A percentile compares a stretch with the other conserved stretches of the same genome.
These are phyloP conservation scores for Nicotiana tomentosiformis DNA, from an alignment of 257 asterid genomes.

Conservation along the genomic window DNA sequence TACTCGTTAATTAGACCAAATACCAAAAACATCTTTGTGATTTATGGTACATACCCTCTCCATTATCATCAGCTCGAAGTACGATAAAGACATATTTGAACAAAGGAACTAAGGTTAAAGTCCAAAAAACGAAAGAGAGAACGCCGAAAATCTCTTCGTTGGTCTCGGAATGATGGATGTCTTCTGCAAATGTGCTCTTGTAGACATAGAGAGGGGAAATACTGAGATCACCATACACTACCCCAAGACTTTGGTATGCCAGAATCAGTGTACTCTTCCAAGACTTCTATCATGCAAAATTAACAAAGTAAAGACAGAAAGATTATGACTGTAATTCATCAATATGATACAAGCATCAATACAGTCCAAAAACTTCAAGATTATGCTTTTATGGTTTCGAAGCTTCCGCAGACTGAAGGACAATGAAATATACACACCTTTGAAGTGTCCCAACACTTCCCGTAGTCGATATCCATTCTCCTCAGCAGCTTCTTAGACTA, in stretches of 20 bases:
- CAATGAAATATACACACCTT: conserved; percentile 40
- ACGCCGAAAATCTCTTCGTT: conserved; percentile 93
- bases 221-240: conserved; percentile 94
- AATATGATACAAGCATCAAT: not conserved
- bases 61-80: conserved; percentile 94
- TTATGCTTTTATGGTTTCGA: too few species aligned
- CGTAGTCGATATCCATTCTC: conserved; percentile 60
- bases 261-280: conserved; percentile 76
- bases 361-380: not conserved
- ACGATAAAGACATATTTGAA: conserved; percentile 86
- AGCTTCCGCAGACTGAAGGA: not conserved
- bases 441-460: conserved; percentile 55
- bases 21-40: not conserved
- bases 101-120: conserved; percentile 82
- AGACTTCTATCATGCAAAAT: conserved; percentile 39
- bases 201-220: conserved; percentile 96
- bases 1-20: not conserved
- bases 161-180: conserved; percentile 87
- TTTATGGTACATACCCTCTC: conserved; percentile 65
- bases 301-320: not conserved
- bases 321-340: not conserved
- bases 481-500: conserved; percentile 3
- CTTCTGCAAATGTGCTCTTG: conserved; percentile 97
- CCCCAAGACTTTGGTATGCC: conserved; percentile 97
- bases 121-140: conserved; percentile 93